phyloP scores from a whole-genome alignment of 2,329 filamentous ascomycete genomes.

The Fusarium transvaalense region DNA sequence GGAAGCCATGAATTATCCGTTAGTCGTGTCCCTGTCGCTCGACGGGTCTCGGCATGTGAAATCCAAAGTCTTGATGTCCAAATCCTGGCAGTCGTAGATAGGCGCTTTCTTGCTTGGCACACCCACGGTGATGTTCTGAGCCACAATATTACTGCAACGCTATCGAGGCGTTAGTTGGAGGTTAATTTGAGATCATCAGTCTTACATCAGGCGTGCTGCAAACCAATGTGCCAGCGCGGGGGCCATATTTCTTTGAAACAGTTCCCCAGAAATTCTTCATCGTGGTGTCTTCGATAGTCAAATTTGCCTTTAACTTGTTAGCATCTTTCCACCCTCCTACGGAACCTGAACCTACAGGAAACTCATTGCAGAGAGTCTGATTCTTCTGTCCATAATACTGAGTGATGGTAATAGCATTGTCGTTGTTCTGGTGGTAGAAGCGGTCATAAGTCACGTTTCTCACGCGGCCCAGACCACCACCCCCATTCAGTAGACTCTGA shows the following conservation, averaged over 20 bases:
- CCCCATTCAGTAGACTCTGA: constrained; percentile 68
- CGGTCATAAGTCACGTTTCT: constrained; percentile 75
- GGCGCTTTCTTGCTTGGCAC: constrained; percentile 43
- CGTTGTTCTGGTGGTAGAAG: constrained; percentile 71
- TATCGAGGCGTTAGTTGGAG: not conserved
- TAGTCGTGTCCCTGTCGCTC: constrained; percentile 26
- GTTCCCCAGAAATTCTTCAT: constrained; percentile 51
- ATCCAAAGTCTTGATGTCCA: constrained; percentile 32
- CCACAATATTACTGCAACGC: constrained; percentile 46
- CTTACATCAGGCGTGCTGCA: constrained; percentile 50
- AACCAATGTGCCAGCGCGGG: constrained; percentile 47
- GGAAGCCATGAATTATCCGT: not conserved
- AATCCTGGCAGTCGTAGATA: constrained; percentile 43
- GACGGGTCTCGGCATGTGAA: constrained; percentile 38
- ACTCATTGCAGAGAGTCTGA: constrained; percentile 45
- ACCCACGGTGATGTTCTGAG: constrained; percentile 39
- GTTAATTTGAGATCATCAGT: fast-evolving
- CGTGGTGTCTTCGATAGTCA: constrained; percentile 46
- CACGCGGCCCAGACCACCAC: constrained; percentile 66
- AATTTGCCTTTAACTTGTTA: constrained; percentile 39
- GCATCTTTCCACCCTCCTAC: not conserved
- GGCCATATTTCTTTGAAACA: constrained; percentile 48
- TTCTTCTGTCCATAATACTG: constrained; percentile 49
- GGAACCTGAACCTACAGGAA: constrained; percentile 25
- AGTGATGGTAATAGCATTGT: constrained; percentile 54